A percentile compares a stretch with the other conserved stretches of the same genome.
Evolutionary conservation across 768 basidiomycete genomes (phyloP).

Genomic region (Suillus luteus): DNA sequence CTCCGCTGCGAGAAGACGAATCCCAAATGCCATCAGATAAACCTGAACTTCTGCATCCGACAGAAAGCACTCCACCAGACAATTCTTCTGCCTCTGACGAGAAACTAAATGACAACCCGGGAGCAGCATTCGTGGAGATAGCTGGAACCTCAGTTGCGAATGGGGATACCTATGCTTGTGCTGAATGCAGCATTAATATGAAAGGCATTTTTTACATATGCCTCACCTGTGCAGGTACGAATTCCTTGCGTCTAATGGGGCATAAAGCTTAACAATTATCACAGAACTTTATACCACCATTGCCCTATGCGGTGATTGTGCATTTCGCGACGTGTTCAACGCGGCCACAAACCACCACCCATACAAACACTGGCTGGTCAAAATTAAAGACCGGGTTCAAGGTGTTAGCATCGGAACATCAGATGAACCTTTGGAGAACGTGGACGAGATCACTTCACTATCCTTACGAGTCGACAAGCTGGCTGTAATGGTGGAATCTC

Average conservation of each 20-base stretch:
- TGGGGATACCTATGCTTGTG: neutral
- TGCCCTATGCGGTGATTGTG: neutral
- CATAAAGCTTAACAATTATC: neutral
- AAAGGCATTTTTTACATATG: neutral
- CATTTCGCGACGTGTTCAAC: neutral
- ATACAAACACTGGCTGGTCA: neutral
- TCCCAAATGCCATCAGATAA: neutral
- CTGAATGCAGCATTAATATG: neutral
- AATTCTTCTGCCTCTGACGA: neutral
- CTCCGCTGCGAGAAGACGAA: too few relatives aligned
- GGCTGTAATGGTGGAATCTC: constrained; percentile 1
- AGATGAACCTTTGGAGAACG: neutral
- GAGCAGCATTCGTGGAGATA: neutral
- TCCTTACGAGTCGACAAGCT: neutral
- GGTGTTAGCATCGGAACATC: neutral
- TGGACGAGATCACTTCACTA: neutral
- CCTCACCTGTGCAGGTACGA: neutral
- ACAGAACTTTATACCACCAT: neutral
- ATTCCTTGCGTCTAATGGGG: neutral
- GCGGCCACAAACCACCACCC: neutral
- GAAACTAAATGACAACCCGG: neutral
- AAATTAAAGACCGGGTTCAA: neutral
- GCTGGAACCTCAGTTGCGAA: neutral
- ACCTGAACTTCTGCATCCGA: neutral
- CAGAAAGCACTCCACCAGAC: neutral